A percentile compares a stretch with the other conserved stretches of the same genome.
These are phyloP conservation scores for Ricinus communis DNA, from an alignment of 345 rosid genomes.

Conservation along the genomic window DNA sequence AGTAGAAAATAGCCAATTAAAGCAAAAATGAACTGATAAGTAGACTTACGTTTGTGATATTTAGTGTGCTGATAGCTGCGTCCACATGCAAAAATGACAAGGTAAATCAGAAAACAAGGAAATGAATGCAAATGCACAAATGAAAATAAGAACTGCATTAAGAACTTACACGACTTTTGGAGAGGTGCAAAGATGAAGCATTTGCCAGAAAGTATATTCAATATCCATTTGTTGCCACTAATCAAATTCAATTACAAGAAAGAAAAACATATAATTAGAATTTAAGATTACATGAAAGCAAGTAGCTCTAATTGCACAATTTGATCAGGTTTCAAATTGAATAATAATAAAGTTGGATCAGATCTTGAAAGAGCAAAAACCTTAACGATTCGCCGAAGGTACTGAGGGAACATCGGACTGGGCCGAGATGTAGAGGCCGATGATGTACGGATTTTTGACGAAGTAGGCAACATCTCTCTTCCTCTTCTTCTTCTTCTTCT, in stretches of 20 bases:
- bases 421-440: conserved; percentile 75
- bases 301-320: too few relatives aligned
- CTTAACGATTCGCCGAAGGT: conserved; percentile 97
- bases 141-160: background rate
- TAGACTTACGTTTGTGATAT: conserved; percentile 94
- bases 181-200: conserved; percentile 95
- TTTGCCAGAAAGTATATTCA: conserved; percentile 99
- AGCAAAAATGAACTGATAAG: background rate
- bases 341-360: conserved; percentile 17
- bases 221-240: conserved; percentile 99
- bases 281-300: too few relatives aligned
- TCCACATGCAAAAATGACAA: conserved; percentile 52
- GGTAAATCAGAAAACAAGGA: conserved; percentile 34
- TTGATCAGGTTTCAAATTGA: too few relatives aligned
- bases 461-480: conserved; percentile 71
- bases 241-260: conserved; percentile 6
- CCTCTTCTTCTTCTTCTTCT: conserved; percentile 11
- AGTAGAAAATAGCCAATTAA: too few relatives aligned
- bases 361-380: conserved; percentile 42
- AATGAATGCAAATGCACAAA: background rate
- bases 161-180: conserved; percentile 97
- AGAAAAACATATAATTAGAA: background rate
- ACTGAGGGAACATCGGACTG: conserved; percentile 67
- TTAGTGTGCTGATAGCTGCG: conserved; percentile 99
- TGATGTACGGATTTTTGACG: conserved; percentile 73